Percentiles rank a stretch among this genome's conserved stretches.
These are phyloP conservation scores for Heterobasidion annosum DNA, from an alignment of 1,284 basidiomycete genomes.

Conservation along the genomic window DNA sequence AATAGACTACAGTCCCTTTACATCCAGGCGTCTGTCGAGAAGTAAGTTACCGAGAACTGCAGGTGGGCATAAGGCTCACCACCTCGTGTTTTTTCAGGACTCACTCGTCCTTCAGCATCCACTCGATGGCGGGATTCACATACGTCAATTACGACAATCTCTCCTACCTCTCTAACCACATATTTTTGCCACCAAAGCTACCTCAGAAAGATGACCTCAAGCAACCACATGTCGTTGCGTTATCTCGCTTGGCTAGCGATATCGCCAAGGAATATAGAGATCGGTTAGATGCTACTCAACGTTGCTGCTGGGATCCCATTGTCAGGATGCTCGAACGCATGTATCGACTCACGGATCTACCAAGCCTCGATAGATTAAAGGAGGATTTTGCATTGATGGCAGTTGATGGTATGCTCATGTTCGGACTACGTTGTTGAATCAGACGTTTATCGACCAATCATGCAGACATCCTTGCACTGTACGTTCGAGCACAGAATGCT, in stretches of 20 bases:
- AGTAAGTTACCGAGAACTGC: no score
- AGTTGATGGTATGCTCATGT: neutral
- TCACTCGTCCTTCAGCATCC: no score
- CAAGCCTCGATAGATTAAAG: no score
- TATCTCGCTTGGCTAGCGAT: neutral
- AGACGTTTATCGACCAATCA: neutral
- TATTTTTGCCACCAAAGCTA: conserved; percentile 11
- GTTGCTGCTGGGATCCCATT: no score
- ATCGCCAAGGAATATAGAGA: neutral
- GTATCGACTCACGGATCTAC: no score
- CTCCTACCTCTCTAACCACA: neutral
- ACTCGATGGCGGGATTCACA: no score
- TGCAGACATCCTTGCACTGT: conserved; percentile 19
- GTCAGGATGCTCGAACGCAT: no score
- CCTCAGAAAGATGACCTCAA: conserved; percentile 15
- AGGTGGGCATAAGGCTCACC: no score
- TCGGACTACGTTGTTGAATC: neutral
- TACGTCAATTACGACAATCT: neutral
- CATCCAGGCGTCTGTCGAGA: no score
- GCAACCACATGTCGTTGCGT: neutral
- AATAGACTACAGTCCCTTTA: no score
- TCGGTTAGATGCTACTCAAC: neutral
- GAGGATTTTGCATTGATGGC: neutral
- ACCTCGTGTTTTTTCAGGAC: no score
- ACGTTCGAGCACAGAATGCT: conserved; percentile 34